Percentiles rank a stretch among this genome's conserved stretches.
phyloP scores from a whole-genome alignment of 805 yeast species.

The Yueomyces sinensis region DNA sequence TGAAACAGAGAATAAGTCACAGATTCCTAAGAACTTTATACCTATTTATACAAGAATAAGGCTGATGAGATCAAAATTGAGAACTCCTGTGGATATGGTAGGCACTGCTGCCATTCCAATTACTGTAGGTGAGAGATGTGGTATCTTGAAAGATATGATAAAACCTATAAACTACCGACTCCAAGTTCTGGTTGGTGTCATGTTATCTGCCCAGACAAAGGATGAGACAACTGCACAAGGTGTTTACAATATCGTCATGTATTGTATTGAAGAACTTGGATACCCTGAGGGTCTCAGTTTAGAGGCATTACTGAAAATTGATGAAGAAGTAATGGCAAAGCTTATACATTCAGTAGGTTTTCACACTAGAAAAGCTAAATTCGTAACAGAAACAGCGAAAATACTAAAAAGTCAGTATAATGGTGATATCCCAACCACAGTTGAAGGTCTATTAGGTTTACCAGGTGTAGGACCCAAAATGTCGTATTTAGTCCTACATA shows the following conservation, averaged over 20 bases:
- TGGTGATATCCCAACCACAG: slow-evolving; percentile 66
- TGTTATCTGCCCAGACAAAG: slow-evolving; percentile 86
- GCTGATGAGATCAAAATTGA: slow-evolving; percentile 47
- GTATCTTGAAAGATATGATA: slow-evolving; percentile 13
- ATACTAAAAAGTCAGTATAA: slow-evolving; percentile 36
- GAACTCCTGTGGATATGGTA: slow-evolving; percentile 81
- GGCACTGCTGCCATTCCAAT: slow-evolving; percentile 61
- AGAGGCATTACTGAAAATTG: slow-evolving; percentile 36
- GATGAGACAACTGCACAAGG: slow-evolving; percentile 76
- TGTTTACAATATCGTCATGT: slow-evolving; percentile 43
- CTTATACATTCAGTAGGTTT: slow-evolving; percentile 77
- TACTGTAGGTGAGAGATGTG: slow-evolving; percentile 22
- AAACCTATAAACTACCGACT: slow-evolving; percentile 37
- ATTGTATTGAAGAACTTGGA: slow-evolving; percentile 29
- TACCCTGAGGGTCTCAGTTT: slow-evolving; percentile 39
- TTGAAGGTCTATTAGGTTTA: slow-evolving; percentile 44
- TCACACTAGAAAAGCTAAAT: slow-evolving; percentile 66
- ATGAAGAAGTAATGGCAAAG: slow-evolving; percentile 45
- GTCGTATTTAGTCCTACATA: slow-evolving; percentile 73
- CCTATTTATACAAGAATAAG: slow-evolving; percentile 47
- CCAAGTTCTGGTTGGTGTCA: slow-evolving; percentile 65
- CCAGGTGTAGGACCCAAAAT: slow-evolving; percentile 97
- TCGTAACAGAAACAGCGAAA: slow-evolving; percentile 47
- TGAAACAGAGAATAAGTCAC: slow-evolving; percentile 1
- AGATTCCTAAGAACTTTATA: slow-evolving; percentile 35